Evolutionary conservation across 2,329 filamentous ascomycete genomes (phyloP).

Genomic region (Didymellaceae sp.): DNA sequence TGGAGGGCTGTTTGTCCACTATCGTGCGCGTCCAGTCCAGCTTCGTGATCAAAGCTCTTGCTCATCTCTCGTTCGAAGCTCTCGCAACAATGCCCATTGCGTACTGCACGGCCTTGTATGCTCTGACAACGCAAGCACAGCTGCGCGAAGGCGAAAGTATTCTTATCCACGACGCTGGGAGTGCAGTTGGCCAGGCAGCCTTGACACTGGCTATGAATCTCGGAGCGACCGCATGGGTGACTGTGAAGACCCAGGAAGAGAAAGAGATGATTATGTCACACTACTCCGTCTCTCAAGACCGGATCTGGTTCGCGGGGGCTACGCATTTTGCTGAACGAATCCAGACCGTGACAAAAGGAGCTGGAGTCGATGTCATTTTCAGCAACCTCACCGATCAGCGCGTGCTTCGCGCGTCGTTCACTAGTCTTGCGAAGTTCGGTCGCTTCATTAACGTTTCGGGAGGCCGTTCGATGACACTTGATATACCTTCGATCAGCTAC

Average conservation of each 20-base stretch:
- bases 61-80: conserved; percentile 31
- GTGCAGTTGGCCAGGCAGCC: conserved; percentile 39
- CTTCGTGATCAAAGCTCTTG: conserved; percentile 28
- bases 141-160: conserved; percentile 42
- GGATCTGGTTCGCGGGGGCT: conserved; percentile 40
- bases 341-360: conserved; percentile 29
- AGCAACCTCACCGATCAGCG: conserved; percentile 32
- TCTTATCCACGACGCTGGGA: conserved; percentile 39
- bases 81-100: conserved; percentile 32
- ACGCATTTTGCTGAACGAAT: conserved; percentile 35
- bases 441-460: conserved; percentile 18
- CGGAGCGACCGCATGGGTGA: conserved; percentile 32
- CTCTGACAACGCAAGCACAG: conserved; percentile 37
- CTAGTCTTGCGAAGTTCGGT: conserved; percentile 51
- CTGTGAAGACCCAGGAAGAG: conserved; percentile 34
- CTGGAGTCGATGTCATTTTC: conserved; percentile 48
- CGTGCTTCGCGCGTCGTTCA: conserved; percentile 48
- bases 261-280: conserved; percentile 25
- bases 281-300: conserved; percentile 32
- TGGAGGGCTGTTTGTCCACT: conserved; percentile 28
- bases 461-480: background rate
- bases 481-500: conserved; percentile 19
- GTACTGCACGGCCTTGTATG: conserved; percentile 35
- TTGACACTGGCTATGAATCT: conserved; percentile 32
- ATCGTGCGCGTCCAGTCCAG: conserved; percentile 22